Conservation (phyloP, 495 filamentous ascomycete genomes). For the Sordaria brevicollis region DNA sequence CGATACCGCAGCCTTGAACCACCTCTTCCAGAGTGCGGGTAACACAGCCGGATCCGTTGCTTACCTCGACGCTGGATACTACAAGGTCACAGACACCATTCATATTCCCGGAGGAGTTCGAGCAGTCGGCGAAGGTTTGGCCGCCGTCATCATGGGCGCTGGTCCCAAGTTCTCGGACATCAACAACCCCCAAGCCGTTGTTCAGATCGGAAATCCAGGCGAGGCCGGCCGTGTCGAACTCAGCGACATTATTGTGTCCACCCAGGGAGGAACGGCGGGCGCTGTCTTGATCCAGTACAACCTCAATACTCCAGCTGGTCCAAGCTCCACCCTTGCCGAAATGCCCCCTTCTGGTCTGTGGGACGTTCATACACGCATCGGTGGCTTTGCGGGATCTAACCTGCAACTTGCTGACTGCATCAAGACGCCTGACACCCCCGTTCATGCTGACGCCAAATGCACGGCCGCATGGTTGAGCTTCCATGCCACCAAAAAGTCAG, state of each 20-base stretch:
- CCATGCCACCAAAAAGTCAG: constrained; percentile 59
- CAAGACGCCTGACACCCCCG: constrained; percentile 36
- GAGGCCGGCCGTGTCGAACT: constrained; percentile 47
- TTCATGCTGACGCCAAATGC: constrained; percentile 43
- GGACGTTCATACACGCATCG: constrained; percentile 82
- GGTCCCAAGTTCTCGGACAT: constrained; percentile 39
- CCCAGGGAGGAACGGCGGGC: constrained; percentile 29
- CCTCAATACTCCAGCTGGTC: constrained; percentile 29
- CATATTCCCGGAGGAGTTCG: constrained; percentile 42
- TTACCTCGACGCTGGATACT: constrained; percentile 52
- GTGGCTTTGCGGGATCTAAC: constrained; percentile 67
- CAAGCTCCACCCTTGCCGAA: constrained; percentile 22
- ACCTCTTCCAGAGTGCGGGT: constrained; percentile 9
- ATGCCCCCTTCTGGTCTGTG: constrained; percentile 69
- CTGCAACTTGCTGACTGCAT: constrained; percentile 63
- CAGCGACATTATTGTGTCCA: constrained; percentile 40
- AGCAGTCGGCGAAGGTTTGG: constrained; percentile 37
- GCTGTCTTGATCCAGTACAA: constrained; percentile 81
- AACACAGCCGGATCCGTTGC: constrained; percentile 29
- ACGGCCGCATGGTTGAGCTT: constrained; percentile 69
- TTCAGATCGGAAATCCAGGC: constrained; percentile 40
- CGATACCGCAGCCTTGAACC: constrained; percentile 19
- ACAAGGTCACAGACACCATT: constrained; percentile 29
- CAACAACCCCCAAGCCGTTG: constrained; percentile 36
- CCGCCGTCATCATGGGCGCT: constrained; percentile 25